Evolutionary conservation across 2,329 filamentous ascomycete species (phyloP).

Genomic region (Talaromyces sp.): DNA sequence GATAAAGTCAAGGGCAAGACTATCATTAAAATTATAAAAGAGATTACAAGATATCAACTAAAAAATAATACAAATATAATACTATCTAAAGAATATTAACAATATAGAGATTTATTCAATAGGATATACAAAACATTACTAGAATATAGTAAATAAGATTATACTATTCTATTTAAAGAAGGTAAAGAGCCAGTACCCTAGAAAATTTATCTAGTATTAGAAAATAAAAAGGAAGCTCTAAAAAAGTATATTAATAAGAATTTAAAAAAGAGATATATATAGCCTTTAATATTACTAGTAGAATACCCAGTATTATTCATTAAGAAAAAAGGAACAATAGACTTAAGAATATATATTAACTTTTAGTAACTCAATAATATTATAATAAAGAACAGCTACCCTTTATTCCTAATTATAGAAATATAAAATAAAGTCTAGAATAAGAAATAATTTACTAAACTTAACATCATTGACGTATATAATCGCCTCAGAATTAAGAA

Average conservation of each 20-base stretch:
- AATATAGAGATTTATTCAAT: conserved; percentile 15
- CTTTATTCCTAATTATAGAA: background rate
- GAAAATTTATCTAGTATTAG: conserved; percentile 5
- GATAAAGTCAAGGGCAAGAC: background rate
- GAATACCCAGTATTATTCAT: background rate
- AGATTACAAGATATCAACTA: background rate
- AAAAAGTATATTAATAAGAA: conserved; percentile 2
- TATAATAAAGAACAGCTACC: background rate
- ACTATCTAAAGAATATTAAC: conserved; percentile 11
- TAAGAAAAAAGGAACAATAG: background rate
- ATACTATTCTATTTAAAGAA: conserved; percentile 9
- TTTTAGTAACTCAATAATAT: background rate
- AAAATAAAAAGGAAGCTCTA: background rate
- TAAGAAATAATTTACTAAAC: no score
- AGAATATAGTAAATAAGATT: conserved; percentile 1
- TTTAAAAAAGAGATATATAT: conserved; percentile 23
- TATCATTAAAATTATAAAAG: background rate
- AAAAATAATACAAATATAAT: background rate
- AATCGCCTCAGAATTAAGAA: no score
- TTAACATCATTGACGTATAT: no score
- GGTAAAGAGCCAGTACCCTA: conserved; percentile 4
- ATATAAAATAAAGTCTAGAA: background rate
- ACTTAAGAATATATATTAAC: background rate
- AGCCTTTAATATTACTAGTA: background rate
- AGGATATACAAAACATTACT: conserved; percentile 8